Evolutionary conservation across 768 basidiomycete genomes (phyloP).

Genomic region (Astraeus odoratus): DNA sequence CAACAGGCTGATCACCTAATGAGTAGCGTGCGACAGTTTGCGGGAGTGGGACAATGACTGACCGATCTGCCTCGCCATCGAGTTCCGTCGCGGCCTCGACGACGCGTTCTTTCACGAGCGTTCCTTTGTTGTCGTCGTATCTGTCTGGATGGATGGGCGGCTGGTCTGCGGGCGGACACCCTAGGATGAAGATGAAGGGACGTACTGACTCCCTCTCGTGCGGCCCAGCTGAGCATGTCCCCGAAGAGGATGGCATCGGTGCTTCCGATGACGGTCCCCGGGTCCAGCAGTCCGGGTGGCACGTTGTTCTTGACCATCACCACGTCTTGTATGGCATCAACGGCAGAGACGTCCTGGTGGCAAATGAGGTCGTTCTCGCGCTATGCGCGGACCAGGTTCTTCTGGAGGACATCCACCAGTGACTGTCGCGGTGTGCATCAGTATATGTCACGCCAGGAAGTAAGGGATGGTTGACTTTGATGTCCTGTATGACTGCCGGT

Average conservation of each 20-base stretch:
- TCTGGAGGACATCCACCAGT: slow-evolving; percentile 63
- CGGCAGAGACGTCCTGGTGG: slow-evolving; percentile 78
- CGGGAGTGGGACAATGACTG: slow-evolving; percentile 17
- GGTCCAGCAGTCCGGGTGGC: slow-evolving; percentile 53
- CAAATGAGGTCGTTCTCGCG: slow-evolving; percentile 96
- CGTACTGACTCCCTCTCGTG: slow-evolving; percentile 80
- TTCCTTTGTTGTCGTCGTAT: slow-evolving; percentile 76
- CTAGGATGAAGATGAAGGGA: slow-evolving; percentile 4
- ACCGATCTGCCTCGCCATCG: slow-evolving; percentile 58
- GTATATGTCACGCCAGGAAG: background rate
- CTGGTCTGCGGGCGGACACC: background rate
- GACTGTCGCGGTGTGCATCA: slow-evolving; percentile 46
- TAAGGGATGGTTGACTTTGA: slow-evolving; percentile 48
- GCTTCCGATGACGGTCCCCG: slow-evolving; percentile 44
- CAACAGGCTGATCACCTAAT: slow-evolving; percentile 42
- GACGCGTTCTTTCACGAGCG: slow-evolving; percentile 64
- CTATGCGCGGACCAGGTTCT: slow-evolving; percentile 61
- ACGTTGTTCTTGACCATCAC: slow-evolving; percentile 56
- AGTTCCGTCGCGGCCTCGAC: slow-evolving; percentile 52
- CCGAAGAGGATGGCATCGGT: slow-evolving; percentile 62
- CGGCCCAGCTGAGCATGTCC: slow-evolving; percentile 80
- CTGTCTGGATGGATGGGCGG: no score
- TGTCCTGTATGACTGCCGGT: slow-evolving; percentile 63
- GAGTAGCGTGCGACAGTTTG: slow-evolving; percentile 5
- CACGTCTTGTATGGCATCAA: slow-evolving; percentile 57